Percentiles rank a stretch among this genome's conserved stretches.
Evolutionary conservation across 2,329 filamentous ascomycete species (phyloP).

Genomic region (Dothistroma septosporum): DNA sequence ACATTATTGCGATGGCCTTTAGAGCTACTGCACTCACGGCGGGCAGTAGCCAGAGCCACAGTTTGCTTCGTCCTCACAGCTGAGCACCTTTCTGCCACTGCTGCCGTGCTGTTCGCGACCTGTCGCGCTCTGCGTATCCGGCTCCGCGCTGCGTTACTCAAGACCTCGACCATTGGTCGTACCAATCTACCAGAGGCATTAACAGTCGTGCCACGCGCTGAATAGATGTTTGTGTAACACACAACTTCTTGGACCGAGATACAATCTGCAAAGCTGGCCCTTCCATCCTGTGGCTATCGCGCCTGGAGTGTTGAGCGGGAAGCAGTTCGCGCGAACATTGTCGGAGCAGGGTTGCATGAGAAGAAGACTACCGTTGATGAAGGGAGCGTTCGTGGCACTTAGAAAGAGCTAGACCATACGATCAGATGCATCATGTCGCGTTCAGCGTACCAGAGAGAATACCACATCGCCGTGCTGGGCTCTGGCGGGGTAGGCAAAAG

Average conservation of each 20-base stretch:
- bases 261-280: neutral
- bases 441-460: constrained; percentile 50
- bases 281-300: neutral
- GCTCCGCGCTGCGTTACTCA: constrained; percentile 16
- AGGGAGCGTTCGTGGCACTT: neutral
- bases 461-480: constrained; percentile 77
- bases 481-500: constrained; percentile 89
- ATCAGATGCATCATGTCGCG: constrained; percentile 30
- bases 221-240: constrained; percentile 12
- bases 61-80: constrained; percentile 2
- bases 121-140: constrained; percentile 17
- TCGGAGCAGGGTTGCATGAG: neutral
- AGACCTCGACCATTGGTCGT: neutral
- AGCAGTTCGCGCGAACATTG: neutral
- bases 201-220: constrained; percentile 10
- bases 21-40: constrained; percentile 19
- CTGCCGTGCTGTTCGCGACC: constrained; percentile 10
- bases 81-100: neutral
- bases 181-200: constrained; percentile 8
- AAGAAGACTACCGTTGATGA: neutral
- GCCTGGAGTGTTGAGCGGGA: neutral
- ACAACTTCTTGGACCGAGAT: neutral
- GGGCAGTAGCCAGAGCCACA: constrained; percentile 9
- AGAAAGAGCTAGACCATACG: neutral
- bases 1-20: constrained; percentile 17